Evolutionary conservation across 345 rosid genomes (phyloP).

Genomic region (Streptanthus diversifolius): DNA sequence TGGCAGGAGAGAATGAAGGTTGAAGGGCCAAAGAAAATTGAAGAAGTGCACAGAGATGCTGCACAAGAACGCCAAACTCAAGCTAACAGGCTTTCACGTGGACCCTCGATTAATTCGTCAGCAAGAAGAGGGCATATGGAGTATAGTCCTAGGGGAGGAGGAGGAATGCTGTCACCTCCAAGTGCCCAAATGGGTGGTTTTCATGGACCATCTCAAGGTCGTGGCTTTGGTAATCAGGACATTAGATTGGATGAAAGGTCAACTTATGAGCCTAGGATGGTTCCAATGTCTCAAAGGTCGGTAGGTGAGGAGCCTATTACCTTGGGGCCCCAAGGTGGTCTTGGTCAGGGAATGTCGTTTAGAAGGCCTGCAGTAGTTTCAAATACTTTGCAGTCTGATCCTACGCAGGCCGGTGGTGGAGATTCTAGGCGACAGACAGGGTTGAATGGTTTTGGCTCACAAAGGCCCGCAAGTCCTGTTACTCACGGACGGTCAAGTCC

Average conservation of each 20-base stretch:
- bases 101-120: constrained; percentile 54
- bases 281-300: constrained; percentile 73
- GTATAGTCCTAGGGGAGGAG: constrained; percentile 62
- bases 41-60: constrained; percentile 97
- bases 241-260: constrained; percentile 70
- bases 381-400: constrained; percentile 42
- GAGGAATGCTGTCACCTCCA: constrained; percentile 62
- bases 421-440: constrained; percentile 59
- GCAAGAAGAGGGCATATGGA: constrained; percentile 70
- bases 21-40: constrained; percentile 98
- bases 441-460: constrained; percentile 58
- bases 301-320: constrained; percentile 71
- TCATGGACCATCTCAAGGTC: constrained; percentile 67
- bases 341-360: constrained; percentile 82
- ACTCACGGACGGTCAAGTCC: constrained; percentile 42
- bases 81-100: constrained; percentile 63
- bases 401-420: constrained; percentile 40
- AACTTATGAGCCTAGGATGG: constrained; percentile 59
- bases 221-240: constrained; percentile 70
- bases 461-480: constrained; percentile 48
- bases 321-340: constrained; percentile 98
- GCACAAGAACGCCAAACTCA: constrained; percentile 93
- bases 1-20: constrained; percentile 99
- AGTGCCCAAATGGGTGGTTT: constrained; percentile 63
- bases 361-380: constrained; percentile 53